Conservation (phyloP, 352 stramenopile genomes). For the Pythium plurisporium region DNA sequence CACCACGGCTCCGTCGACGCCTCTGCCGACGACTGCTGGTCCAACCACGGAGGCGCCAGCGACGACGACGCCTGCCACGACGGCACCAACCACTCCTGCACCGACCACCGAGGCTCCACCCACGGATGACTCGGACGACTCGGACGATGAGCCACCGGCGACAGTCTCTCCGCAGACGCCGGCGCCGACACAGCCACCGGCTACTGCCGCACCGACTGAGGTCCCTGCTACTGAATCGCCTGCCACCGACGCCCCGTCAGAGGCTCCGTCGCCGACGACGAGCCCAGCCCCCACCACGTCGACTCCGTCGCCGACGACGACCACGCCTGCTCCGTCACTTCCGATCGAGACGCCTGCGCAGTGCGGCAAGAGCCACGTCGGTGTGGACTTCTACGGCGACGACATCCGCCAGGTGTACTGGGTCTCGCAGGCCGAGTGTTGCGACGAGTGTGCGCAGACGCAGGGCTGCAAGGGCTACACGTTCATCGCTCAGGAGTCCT, state of each 20-base stretch:
- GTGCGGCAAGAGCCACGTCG: conserved; percentile 30
- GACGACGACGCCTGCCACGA: no score
- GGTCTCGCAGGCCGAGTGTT: conserved; percentile 14
- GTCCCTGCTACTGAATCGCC: no score
- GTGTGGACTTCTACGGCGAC: conserved; percentile 40
- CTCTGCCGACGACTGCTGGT: neutral
- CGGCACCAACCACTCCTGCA: no score
- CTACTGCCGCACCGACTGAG: neutral
- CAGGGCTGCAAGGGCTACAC: conserved; percentile 24
- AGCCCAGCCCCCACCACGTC: neutral
- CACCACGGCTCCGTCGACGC: conserved; percentile 7
- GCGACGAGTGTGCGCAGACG: conserved; percentile 17
- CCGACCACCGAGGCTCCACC: no score
- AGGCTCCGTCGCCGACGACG: neutral
- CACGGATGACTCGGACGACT: no score
- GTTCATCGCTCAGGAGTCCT: conserved; percentile 10
- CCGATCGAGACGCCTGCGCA: conserved; percentile 16
- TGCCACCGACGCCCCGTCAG: no score
- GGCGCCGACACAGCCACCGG: no score
- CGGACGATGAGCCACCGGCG: no score
- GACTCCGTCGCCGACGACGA: conserved; percentile 14
- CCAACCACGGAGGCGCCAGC: neutral
- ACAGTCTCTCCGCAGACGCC: no score
- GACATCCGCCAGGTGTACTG: conserved; percentile 25
- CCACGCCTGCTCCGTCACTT: no score